Percentiles rank a stretch among this genome's conserved stretches.
phyloP scores from a whole-genome alignment of 257 asterid genomes.

The Lantana camara region DNA sequence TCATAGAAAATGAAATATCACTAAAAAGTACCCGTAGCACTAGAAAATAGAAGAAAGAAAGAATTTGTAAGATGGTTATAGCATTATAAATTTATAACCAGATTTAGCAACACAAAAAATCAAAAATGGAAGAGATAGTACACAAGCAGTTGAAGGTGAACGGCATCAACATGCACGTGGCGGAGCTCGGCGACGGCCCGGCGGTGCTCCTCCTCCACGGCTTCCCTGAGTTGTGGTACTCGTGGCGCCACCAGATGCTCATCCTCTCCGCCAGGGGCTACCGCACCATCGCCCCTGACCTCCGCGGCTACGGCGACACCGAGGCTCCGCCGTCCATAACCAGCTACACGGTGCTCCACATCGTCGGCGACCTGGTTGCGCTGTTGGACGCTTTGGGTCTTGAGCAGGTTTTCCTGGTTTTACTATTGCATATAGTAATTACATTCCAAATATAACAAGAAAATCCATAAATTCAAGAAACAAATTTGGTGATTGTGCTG shows the following conservation, averaged over 20 bases:
- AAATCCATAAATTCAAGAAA: too few species aligned
- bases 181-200: slow-evolving; percentile 43
- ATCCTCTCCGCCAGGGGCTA: slow-evolving; percentile 41
- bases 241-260: slow-evolving; percentile 54
- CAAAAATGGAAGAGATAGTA: slow-evolving; percentile 28
- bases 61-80: too few species aligned
- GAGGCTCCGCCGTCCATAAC: slow-evolving; percentile 37
- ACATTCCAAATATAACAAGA: too few species aligned
- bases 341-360: slow-evolving; percentile 35
- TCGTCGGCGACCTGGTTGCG: slow-evolving; percentile 47
- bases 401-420: slow-evolving; percentile 54
- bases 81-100: too few species aligned
- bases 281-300: slow-evolving; percentile 49
- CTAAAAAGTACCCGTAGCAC: too few species aligned
- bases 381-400: slow-evolving; percentile 35
- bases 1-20: too few species aligned
- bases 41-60: too few species aligned
- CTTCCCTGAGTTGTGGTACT: slow-evolving; percentile 53
- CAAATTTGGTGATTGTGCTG: neutral
- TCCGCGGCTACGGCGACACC: slow-evolving; percentile 51
- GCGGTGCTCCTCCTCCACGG: slow-evolving; percentile 47
- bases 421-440: too few species aligned
- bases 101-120: too few species aligned
- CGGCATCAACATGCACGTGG: slow-evolving; percentile 42
- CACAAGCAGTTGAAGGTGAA: slow-evolving; percentile 31